Conservation (phyloP, 78 protist species). For the Polysphondylium violaceum region DNA sequence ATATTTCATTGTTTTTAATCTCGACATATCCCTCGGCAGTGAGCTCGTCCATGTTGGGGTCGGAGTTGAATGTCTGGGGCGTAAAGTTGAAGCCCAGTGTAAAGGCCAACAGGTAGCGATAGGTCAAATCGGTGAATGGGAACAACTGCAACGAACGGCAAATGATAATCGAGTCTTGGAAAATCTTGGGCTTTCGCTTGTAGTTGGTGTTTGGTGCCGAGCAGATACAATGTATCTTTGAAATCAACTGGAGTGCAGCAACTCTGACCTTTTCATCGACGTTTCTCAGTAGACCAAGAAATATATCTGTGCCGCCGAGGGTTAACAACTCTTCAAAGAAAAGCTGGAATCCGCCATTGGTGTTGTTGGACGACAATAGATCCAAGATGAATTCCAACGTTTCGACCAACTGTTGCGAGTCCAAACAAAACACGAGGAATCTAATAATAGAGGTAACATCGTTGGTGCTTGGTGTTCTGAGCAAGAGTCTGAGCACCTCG, state of each 20-base stretch:
- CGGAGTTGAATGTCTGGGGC: neutral
- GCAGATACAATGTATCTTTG: slow-evolving; percentile 5
- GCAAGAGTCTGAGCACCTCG: slow-evolving; percentile 7
- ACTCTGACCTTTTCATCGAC: slow-evolving; percentile 41
- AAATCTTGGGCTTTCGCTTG: slow-evolving; percentile 12
- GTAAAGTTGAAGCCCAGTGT: slow-evolving; percentile 45
- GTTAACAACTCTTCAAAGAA: slow-evolving; percentile 36
- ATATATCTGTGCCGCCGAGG: slow-evolving; percentile 45
- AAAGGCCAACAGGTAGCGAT: slow-evolving; percentile 53
- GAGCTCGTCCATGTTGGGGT: neutral
- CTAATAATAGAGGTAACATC: slow-evolving; percentile 27
- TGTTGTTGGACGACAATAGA: neutral
- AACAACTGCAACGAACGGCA: slow-evolving; percentile 31
- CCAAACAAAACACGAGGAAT: slow-evolving; percentile 28
- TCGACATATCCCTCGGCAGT: neutral
- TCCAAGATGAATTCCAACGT: slow-evolving; percentile 52
- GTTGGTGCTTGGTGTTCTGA: neutral
- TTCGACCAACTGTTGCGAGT: slow-evolving; percentile 26
- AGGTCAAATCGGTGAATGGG: slow-evolving; percentile 50
- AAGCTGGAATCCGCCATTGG: neutral
- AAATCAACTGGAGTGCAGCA: slow-evolving; percentile 35
- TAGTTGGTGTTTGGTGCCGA: neutral
- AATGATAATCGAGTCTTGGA: slow-evolving; percentile 61
- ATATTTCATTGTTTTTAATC: slow-evolving; percentile 13
- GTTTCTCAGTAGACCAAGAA: slow-evolving; percentile 14